Conservation (phyloP, 2,329 filamentous ascomycete species). For the Monilinia fructigena region DNA sequence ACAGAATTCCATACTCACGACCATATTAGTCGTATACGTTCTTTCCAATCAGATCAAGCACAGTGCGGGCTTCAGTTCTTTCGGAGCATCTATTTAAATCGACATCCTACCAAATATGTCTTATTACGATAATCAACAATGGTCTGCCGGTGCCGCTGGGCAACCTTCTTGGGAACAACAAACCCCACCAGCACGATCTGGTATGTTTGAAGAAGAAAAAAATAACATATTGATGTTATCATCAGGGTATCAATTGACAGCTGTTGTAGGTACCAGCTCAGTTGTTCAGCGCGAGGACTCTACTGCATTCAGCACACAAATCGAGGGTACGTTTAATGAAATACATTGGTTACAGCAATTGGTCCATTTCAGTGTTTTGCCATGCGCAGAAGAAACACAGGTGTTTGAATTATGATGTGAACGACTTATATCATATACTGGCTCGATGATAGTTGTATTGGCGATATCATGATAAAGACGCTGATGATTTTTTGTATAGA, state of each 20-base stretch:
- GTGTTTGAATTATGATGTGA: not conserved
- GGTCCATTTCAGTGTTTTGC: not conserved
- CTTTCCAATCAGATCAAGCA: conserved; percentile 35
- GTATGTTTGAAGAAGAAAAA: conserved; percentile 46
- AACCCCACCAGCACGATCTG: conserved; percentile 69
- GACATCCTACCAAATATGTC: conserved; percentile 50
- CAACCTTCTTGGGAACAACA: conserved; percentile 73
- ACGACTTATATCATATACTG: not conserved
- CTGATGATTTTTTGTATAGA: conserved; percentile 54
- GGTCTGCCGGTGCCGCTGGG: conserved; percentile 50
- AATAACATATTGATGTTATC: conserved; percentile 7
- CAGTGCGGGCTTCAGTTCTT: conserved; percentile 38
- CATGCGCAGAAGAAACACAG: not conserved
- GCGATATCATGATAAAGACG: conserved; percentile 13
- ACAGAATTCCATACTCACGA: conserved; percentile 27
- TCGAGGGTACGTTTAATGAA: conserved; percentile 70
- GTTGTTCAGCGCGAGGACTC: conserved; percentile 72
- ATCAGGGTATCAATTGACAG: conserved; percentile 33
- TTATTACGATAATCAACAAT: conserved; percentile 68
- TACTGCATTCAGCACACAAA: conserved; percentile 78
- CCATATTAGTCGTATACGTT: conserved; percentile 39
- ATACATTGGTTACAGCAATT: not conserved
- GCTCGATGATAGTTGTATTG: not conserved
- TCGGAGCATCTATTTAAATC: conserved; percentile 37
- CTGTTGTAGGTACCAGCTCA: conserved; percentile 66